Conservation (phyloP, 805 yeast species). For the Cyberlindnera saturnus region DNA sequence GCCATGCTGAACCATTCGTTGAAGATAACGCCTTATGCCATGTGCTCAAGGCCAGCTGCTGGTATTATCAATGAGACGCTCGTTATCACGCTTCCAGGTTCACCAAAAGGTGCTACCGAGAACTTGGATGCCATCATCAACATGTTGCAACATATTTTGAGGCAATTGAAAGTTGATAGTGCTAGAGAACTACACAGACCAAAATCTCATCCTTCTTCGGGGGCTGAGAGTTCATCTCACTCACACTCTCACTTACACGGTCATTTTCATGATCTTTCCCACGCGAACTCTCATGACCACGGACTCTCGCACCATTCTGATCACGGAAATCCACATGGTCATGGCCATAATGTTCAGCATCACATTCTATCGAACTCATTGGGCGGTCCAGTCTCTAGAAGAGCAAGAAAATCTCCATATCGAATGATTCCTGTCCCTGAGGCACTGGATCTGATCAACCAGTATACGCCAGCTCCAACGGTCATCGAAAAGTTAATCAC, state of each 20-base stretch:
- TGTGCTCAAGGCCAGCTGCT: slow-evolving; percentile 44
- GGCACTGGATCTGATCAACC: slow-evolving; percentile 31
- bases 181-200: slow-evolving; percentile 35
- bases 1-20: slow-evolving; percentile 40
- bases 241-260: slow-evolving; percentile 2
- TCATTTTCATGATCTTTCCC: slow-evolving; percentile 8
- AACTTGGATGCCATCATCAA: slow-evolving; percentile 33
- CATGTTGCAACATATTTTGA: slow-evolving; percentile 38
- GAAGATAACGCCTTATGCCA: slow-evolving; percentile 40
- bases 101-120: slow-evolving; percentile 43
- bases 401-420: slow-evolving; percentile 44
- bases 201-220: not conserved
- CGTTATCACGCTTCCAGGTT: slow-evolving; percentile 46
- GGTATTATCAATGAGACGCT: slow-evolving; percentile 34
- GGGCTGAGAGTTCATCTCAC: too few species aligned
- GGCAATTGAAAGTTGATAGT: slow-evolving; percentile 28
- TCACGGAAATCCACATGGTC: slow-evolving; percentile 9
- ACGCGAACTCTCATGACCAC: not conserved
- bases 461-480: slow-evolving; percentile 28
- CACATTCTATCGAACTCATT: slow-evolving; percentile 33
- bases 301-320: slow-evolving; percentile 2
- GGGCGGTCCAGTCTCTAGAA: slow-evolving; percentile 30
- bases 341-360: slow-evolving; percentile 27
- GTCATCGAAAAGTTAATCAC: slow-evolving; percentile 21
- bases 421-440: slow-evolving; percentile 38